Percentiles rank a stretch among this genome's conserved stretches.
Conservation (phyloP, 495 filamentous ascomycete genomes). For the Hypoxylon intermedium region DNA sequence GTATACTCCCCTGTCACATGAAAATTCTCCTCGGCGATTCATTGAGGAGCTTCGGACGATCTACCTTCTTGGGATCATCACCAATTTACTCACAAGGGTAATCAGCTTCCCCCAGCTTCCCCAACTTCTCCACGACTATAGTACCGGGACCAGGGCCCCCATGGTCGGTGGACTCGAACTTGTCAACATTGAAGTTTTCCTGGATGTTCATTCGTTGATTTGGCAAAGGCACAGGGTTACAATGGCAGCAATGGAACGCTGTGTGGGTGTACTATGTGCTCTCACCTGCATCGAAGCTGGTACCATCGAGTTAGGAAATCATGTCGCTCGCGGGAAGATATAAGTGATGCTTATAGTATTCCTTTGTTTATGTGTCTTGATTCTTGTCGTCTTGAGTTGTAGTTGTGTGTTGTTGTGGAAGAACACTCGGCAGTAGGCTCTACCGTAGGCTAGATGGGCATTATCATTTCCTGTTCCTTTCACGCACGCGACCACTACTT, state of each 20-base stretch:
- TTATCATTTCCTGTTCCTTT: slow-evolving; percentile 1
- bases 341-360: too few species aligned
- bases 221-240: slow-evolving; percentile 6
- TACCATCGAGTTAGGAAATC: slow-evolving; percentile 10
- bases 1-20: slow-evolving; percentile 27
- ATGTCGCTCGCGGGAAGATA: background rate
- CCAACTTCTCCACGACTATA: slow-evolving; percentile 33
- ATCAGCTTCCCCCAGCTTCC: slow-evolving; percentile 33
- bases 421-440: too few species aligned
- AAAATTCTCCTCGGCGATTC: slow-evolving; percentile 1
- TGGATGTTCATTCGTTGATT: slow-evolving; percentile 23
- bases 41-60: slow-evolving; percentile 23
- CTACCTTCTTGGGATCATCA: slow-evolving; percentile 31
- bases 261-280: slow-evolving; percentile 6
- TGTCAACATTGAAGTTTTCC: slow-evolving; percentile 31
- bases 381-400: too few species aligned
- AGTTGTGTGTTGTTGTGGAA: too few species aligned
- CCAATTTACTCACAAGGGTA: slow-evolving; percentile 33
- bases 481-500: too few species aligned
- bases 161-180: slow-evolving; percentile 13
- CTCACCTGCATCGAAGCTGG: slow-evolving; percentile 12
- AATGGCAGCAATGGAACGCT: slow-evolving; percentile 8
- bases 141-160: slow-evolving; percentile 10
- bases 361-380: too few species aligned
- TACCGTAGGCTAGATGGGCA: too few species aligned